Evolutionary conservation across 2,329 filamentous ascomycete species (phyloP).

Genomic region (Microcera coccophila): DNA sequence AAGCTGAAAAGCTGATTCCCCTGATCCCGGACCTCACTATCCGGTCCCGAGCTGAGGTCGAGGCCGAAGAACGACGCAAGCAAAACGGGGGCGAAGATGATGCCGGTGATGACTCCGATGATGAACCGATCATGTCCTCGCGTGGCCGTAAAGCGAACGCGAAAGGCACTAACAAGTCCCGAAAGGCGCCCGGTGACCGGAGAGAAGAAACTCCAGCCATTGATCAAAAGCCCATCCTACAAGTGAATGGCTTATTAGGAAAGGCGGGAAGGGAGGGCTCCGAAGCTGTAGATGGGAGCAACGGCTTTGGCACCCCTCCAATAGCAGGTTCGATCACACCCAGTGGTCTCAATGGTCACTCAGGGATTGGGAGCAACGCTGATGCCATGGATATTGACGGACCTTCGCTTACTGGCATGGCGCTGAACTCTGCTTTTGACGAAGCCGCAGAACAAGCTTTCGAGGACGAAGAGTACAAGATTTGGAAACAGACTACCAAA

Average conservation of each 20-base stretch:
- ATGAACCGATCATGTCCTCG: constrained; percentile 97
- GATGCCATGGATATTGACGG: constrained; percentile 88
- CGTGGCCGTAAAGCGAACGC: constrained; percentile 79
- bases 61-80: constrained; percentile 79
- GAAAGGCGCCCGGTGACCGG: constrained; percentile 68
- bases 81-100: constrained; percentile 82
- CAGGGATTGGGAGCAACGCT: constrained; percentile 66
- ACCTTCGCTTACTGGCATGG: constrained; percentile 63
- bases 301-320: constrained; percentile 82
- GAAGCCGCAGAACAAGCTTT: constrained; percentile 71
- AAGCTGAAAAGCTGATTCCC: constrained; percentile 93
- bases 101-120: constrained; percentile 85
- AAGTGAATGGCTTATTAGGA: constrained; percentile 60
- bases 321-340: constrained; percentile 73
- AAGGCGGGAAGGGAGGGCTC: constrained; percentile 66
- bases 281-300: constrained; percentile 74
- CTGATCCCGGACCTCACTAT: constrained; percentile 91
- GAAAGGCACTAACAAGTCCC: constrained; percentile 72
- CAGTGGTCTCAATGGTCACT: constrained; percentile 62
- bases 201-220: constrained; percentile 75
- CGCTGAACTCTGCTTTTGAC: constrained; percentile 59
- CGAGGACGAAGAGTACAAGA: constrained; percentile 91
- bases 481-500: constrained; percentile 99
- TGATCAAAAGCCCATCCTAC: constrained; percentile 69
- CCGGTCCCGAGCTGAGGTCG: constrained; percentile 86